These are phyloP conservation scores for Isoetes taiwanensis DNA, from an alignment of 75 land plant genomes.

Conservation along the genomic window DNA sequence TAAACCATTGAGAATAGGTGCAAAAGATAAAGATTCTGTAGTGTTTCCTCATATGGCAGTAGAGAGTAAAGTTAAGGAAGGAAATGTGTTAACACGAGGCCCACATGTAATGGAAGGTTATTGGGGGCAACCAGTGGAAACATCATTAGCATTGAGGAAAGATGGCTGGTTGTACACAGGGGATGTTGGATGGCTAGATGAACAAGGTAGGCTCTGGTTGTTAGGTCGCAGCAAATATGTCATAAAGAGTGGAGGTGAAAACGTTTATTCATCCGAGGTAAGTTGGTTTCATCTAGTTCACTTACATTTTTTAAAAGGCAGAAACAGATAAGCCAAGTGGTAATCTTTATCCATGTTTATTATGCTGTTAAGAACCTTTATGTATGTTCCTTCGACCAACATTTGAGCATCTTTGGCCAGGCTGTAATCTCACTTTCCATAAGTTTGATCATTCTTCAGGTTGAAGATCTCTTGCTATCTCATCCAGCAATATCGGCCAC, in stretches of 20 bases:
- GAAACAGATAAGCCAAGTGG: too few species aligned
- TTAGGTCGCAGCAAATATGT: slow-evolving; percentile 58
- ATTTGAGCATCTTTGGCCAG: not conserved
- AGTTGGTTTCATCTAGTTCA: too few species aligned
- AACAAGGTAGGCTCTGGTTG: slow-evolving; percentile 63
- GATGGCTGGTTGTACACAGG: slow-evolving; percentile 77
- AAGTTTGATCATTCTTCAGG: slow-evolving; percentile 19
- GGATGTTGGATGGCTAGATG: slow-evolving; percentile 71
- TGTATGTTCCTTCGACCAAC: not conserved
- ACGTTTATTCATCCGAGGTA: slow-evolving; percentile 90
- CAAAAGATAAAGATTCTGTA: too few species aligned
- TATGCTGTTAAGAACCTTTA: not conserved
- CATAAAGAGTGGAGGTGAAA: slow-evolving; percentile 95
- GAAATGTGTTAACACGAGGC: slow-evolving; percentile 67
- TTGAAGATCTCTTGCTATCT: slow-evolving; percentile 39
- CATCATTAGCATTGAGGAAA: slow-evolving; percentile 12
- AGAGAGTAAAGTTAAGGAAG: slow-evolving; percentile 13
- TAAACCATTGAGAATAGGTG: too few species aligned
- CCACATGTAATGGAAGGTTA: slow-evolving; percentile 80
- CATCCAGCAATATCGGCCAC: slow-evolving; percentile 33
- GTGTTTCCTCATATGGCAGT: not conserved
- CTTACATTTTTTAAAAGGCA: too few species aligned
- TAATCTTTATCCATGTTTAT: too few species aligned
- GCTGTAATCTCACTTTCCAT: not conserved
- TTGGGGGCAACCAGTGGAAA: slow-evolving; percentile 31